Percentiles rank a stretch among this genome's conserved stretches.
phyloP scores from a whole-genome alignment of 106 monocot species.

The Phalaenopsis equestris region DNA sequence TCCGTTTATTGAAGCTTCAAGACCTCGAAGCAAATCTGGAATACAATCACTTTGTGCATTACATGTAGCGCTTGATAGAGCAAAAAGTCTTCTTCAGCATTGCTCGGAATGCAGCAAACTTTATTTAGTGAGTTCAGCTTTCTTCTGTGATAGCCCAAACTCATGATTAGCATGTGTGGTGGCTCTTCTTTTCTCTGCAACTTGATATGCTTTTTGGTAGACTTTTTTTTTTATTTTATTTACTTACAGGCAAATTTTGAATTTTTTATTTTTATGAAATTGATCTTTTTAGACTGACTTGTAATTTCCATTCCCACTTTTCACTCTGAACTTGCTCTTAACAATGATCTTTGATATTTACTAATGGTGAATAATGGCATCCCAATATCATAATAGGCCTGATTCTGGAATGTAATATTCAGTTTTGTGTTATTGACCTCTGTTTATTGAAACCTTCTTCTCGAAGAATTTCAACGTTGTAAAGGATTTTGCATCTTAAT shows the following conservation, averaged over 20 bases:
- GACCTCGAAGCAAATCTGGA: conserved; percentile 89
- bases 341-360: not conserved
- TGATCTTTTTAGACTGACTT: not conserved
- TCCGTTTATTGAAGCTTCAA: conserved; percentile 69
- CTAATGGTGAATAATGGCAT: not conserved
- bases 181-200: not conserved
- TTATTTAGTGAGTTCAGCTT: conserved; percentile 57
- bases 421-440: not conserved
- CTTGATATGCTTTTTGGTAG: not conserved
- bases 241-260: not conserved
- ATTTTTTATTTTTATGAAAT: not conserved
- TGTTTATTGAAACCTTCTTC: not conserved
- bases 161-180: not conserved
- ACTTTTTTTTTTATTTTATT: not conserved
- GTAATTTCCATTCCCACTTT: not conserved
- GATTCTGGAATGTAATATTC: not conserved
- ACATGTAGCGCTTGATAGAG: conserved; percentile 74
- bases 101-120: conserved; percentile 89
- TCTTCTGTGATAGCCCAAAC: not conserved
- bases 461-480: not conserved
- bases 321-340: not conserved
- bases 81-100: conserved; percentile 75
- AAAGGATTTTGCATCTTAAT: not conserved
- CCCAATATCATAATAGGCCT: not conserved
- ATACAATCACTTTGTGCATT: conserved; percentile 77